Evolutionary conservation across 495 filamentous ascomycete species (phyloP), one percentile per base, ranked within the genome.

Genomic region (Platismatia glauca): DNA sequence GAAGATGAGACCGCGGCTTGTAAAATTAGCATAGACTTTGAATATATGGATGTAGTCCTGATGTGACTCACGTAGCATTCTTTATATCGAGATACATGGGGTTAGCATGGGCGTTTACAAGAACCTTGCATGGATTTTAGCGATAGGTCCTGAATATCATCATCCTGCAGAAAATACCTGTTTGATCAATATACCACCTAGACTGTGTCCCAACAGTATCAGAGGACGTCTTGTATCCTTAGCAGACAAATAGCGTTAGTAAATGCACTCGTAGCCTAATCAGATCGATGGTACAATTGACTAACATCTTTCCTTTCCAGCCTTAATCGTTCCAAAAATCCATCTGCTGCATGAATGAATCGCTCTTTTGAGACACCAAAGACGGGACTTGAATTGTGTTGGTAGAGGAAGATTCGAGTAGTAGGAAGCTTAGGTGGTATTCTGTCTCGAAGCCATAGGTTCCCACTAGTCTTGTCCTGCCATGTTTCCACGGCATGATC

Each of bases 401-500:
- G 29, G 55, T 63, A 63, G 3, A 63, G 61, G 39, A 63, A 35
- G 0, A 63, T 58, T 8, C 61, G 61, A 39, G 55, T 39, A 9
- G 34, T n/a, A 22, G 61, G 61, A 13, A 24, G 39, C 20, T 50
- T 16, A 15, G 50, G 16, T 3, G 61, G 61, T 48, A 63, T n/a
- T n/a, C 24, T 24, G n/a, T 63, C 61, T 34, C 55, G 61, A 58
- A 63, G 61, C 61, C 61, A 63, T 3, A 63, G 55, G 11, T 35
- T 57, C 2, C 55, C 55, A 24, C 55, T 44, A 11, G 18, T 33
- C 15, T 50, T n/a, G 2, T 57, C 39, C 34, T 24, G 16, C 55
- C 55, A 63, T 0, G 61, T 63, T 16, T 37, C 38, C 9, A 35
- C 35, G 20, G 61, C 61, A 35, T 63, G 61, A 1, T 37, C 15